Conservation (phyloP, 257 asterid genomes). For the Nicotiana tabacum region DNA sequence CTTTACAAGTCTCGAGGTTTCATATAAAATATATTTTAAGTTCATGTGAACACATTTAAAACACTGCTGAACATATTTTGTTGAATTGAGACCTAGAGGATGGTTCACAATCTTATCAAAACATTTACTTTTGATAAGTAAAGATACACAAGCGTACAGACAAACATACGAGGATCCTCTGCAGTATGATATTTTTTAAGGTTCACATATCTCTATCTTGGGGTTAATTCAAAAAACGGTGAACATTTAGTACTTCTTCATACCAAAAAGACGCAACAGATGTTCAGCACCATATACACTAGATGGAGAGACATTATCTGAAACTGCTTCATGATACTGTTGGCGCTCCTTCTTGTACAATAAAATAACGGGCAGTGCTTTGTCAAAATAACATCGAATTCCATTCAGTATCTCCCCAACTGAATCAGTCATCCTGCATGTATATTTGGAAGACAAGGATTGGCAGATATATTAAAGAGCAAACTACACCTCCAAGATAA, state of each 20-base stretch:
- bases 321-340: slow-evolving; percentile 63
- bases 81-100: not conserved
- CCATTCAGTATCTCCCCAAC: slow-evolving; percentile 83
- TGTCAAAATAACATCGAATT: slow-evolving; percentile 77
- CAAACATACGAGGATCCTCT: not conserved
- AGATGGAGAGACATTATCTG: slow-evolving; percentile 63
- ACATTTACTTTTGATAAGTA: not conserved
- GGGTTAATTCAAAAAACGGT: not conserved
- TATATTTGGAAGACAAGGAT: slow-evolving; percentile 10
- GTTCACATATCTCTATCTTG: not conserved
- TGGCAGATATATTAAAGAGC: not conserved
- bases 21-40: not conserved
- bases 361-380: slow-evolving; percentile 69
- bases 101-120: not conserved
- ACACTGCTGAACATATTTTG: not conserved
- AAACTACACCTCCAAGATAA: not conserved
- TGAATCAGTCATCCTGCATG: slow-evolving; percentile 59
- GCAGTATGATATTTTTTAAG: not conserved
- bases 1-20: not conserved
- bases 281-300: slow-evolving; percentile 95
- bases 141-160: not conserved
- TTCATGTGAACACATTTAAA: not conserved
- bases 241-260: slow-evolving; percentile 11
- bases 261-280: slow-evolving; percentile 95
- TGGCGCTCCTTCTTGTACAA: slow-evolving; percentile 87